Conservation (phyloP, 768 basidiomycete genomes). For the Lentinula edodes region DNA sequence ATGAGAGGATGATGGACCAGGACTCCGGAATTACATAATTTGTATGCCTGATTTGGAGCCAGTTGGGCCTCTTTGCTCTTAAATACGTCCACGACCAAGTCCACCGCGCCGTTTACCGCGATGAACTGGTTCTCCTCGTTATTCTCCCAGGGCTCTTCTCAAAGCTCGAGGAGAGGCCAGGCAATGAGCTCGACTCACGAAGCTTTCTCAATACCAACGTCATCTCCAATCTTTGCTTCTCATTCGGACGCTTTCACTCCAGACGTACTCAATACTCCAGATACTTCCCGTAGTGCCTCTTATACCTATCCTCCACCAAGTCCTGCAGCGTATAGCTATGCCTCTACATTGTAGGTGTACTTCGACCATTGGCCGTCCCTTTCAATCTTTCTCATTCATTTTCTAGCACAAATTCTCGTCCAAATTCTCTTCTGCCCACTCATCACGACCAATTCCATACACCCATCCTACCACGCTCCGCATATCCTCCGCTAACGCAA, state of each 20-base stretch:
- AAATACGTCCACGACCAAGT: not conserved
- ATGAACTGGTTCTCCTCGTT: conserved; percentile 77
- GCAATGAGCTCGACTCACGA: conserved; percentile 78
- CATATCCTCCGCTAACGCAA: conserved; percentile 73
- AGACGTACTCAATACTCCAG: conserved; percentile 44
- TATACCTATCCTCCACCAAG: conserved; percentile 80
- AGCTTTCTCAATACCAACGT: conserved; percentile 81
- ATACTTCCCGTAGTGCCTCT: conserved; percentile 38
- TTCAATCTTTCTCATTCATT: conserved; percentile 11
- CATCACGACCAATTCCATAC: conserved; percentile 51
- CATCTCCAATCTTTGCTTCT: conserved; percentile 50
- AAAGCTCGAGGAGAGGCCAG: conserved; percentile 51
- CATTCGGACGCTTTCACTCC: conserved; percentile 59
- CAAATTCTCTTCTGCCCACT: conserved; percentile 58
- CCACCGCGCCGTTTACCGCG: conserved; percentile 6
- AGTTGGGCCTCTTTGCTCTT: not conserved
- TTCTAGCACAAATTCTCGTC: conserved; percentile 39
- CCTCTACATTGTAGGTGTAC: conserved; percentile 48
- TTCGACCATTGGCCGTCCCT: not conserved
- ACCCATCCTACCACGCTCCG: conserved; percentile 31
- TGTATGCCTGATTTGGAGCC: not conserved
- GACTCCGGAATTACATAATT: not conserved
- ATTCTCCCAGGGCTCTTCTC: conserved; percentile 47
- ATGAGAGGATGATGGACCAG: not conserved
- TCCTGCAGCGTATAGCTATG: conserved; percentile 51